Evolutionary conservation across 495 filamentous ascomycete genomes (phyloP).

Genomic region (Tirmania nivea): DNA sequence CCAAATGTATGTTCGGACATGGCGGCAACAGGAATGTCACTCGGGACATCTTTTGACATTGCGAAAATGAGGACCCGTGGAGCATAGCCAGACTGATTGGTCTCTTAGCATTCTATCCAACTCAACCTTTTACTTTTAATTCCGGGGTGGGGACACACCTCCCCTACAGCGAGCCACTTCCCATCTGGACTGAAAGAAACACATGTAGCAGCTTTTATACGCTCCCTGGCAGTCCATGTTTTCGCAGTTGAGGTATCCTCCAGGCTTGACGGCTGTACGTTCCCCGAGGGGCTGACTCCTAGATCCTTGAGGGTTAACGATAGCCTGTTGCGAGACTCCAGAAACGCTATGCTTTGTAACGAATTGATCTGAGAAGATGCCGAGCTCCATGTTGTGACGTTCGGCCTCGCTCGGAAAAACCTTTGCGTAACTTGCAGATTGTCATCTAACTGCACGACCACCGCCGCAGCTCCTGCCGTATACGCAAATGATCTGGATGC

Average conservation of each 20-base stretch:
- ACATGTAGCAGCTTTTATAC: conserved; percentile 91
- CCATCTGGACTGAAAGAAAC: conserved; percentile 80
- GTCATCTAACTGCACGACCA: conserved; percentile 63
- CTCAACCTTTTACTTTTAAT: neutral
- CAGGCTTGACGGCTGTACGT: conserved; percentile 23
- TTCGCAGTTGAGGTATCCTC: conserved; percentile 42
- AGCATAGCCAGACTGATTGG: conserved; percentile 56
- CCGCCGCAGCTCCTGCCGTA: conserved; percentile 80
- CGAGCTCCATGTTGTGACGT: conserved; percentile 38
- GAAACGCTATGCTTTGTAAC: conserved; percentile 14
- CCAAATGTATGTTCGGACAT: conserved; percentile 80
- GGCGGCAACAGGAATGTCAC: conserved; percentile 63
- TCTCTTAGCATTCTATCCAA: conserved; percentile 10
- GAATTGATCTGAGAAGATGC: conserved; percentile 21
- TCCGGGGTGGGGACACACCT: conserved; percentile 28
- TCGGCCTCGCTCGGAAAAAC: conserved; percentile 75
- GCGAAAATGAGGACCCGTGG: conserved; percentile 81
- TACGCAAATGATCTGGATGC: conserved; percentile 56
- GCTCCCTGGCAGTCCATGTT: conserved; percentile 65
- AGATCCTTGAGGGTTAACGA: conserved; percentile 35
- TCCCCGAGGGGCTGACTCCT: conserved; percentile 24
- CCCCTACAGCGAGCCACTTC: conserved; percentile 72
- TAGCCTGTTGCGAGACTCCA: conserved; percentile 38
- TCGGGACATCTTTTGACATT: conserved; percentile 46
- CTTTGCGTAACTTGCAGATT: conserved; percentile 52